Base-by-base conservation (phyloP, 2,329 filamentous ascomycete species). In the Cordyceps javanica region DNA sequence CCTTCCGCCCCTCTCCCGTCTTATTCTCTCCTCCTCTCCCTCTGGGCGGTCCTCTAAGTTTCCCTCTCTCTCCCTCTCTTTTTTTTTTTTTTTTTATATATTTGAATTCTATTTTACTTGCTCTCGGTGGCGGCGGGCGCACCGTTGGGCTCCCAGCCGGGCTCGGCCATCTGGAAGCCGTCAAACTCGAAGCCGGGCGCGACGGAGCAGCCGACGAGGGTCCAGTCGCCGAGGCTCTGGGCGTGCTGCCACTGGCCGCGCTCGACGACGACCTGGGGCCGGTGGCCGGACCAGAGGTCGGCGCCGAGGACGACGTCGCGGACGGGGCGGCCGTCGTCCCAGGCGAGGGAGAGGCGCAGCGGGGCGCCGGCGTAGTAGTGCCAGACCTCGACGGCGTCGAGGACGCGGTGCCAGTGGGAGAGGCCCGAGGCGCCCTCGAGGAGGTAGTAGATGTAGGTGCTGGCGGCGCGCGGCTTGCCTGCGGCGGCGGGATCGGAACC, bases 281-380 rank as follows among this genome's bases (percentile, higher is more conserved):
- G 60, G 65, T 80, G 70, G 7, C 69, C 70, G 0, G 60, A 51
- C 61, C 76, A 75, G n/a, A 80, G 57, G 46, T 79, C 72, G 5
- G 69, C 67, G 0, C 77, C 78, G 13, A 81, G 69, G 26, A 72
- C 62, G 9, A 66, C 61, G 36, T 70, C 58, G 6, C 69, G 66
- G 60, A 68, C 68, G 38, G 67, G 69, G 63, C 59, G 66, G 3
- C 77, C 77, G 55, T 81, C 70, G 52, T 81, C 66, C 21, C 59
- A 64, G 2, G 77, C 77, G 0, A 80, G 66, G 2, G 72, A 76
- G 10, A 81, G 65, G 11, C 65, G 70, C 50, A 82, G 64, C 1
- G 78, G 78, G 7, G 79, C 77, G 5, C 79, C 79, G 9, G 76
- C 78, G 52, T 81, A 81, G 68, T 77, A 74, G 62, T 82, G 79